Conservation (phyloP, 352 stramenopile genomes). For the Phytophthora cactorum region DNA sequence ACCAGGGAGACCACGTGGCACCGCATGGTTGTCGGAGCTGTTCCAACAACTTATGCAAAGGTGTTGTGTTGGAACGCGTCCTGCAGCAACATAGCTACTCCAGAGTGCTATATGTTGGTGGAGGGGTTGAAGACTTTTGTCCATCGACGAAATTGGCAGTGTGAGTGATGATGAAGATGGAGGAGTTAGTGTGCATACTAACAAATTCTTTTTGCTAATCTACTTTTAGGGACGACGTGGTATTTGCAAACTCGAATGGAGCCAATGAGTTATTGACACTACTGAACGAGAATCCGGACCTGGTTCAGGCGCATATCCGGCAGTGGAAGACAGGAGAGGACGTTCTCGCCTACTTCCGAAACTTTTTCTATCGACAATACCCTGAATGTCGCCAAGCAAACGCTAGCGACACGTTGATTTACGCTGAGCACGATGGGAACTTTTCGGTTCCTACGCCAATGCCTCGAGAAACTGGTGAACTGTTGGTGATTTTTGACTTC, state of each 20-base stretch:
- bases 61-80: slow-evolving; percentile 47
- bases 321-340: slow-evolving; percentile 26
- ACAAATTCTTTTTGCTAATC: too few species aligned
- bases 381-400: slow-evolving; percentile 6
- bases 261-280: slow-evolving; percentile 14
- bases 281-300: slow-evolving; percentile 7
- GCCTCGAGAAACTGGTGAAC: slow-evolving; percentile 6
- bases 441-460: slow-evolving; percentile 13
- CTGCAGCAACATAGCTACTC: slow-evolving; percentile 37
- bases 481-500: slow-evolving; percentile 53
- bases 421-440: slow-evolving; percentile 4
- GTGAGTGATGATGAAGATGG: slow-evolving; percentile 22
- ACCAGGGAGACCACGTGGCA: slow-evolving; percentile 31
- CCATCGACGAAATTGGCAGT: slow-evolving; percentile 42
- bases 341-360: slow-evolving; percentile 25
- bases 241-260: slow-evolving; percentile 23
- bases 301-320: slow-evolving; percentile 19
- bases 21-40: slow-evolving; percentile 56
- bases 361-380: slow-evolving; percentile 32
- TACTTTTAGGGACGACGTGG: slow-evolving; percentile 24
- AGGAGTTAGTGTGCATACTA: neutral
- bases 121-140: slow-evolving; percentile 61
- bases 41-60: slow-evolving; percentile 72
- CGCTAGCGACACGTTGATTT: neutral
- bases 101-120: slow-evolving; percentile 63